Base-by-base conservation (phyloP, 352 stramenopile species). In the Pythium brassicae region DNA sequence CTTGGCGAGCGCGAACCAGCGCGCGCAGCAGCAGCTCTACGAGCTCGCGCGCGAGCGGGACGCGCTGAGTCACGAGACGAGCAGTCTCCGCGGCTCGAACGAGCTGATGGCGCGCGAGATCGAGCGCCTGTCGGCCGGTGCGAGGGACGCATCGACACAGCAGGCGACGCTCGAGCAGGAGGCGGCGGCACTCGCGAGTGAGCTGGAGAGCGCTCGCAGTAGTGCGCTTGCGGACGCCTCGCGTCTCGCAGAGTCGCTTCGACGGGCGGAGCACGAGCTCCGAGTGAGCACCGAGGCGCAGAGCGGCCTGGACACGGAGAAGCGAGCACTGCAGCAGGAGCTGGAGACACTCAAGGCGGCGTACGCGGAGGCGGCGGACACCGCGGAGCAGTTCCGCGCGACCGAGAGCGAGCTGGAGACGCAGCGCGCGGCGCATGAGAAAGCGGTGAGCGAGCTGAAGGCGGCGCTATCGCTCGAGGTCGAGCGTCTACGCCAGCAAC, bases 191-290 rank as follows among this genome's bases (percentile, higher is more conserved):
- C 26, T 74, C 14, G 19, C 9, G 19, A 26, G 48, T 27, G 63
- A 78, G 32, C 50, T 73, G 12, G 39, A 53, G 14, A 52, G 72
- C 22, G 65, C 66, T 11, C 48, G 50, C 26, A 44, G 50, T 37
- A 44, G 29, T 25, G 48, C 56, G 27, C 40, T 53, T 17, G 53
- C 29, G 11, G 49, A 51, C 34, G 32, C 40, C 11, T 32, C 49
- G 49, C 26, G 11, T 4, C 23, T 48, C 40, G 44, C 37, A 23
- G 49, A 53, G 19, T 19, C 32, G 7, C 55, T 86, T n/a, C 54
- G 65, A 32, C 42, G 59, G 46, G 37, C 72, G 4, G 61, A 80
- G 53, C 42, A 45, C 12, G 70, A 85, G 47, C 50, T 87, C 14
- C 57, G 69, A 44, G 42, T 64, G 23, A 44, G 40, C 2, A 66